Percentiles rank a stretch among this genome's conserved stretches.
Conservation (phyloP, 768 basidiomycete species). For the Panaeolus cyanescens region DNA sequence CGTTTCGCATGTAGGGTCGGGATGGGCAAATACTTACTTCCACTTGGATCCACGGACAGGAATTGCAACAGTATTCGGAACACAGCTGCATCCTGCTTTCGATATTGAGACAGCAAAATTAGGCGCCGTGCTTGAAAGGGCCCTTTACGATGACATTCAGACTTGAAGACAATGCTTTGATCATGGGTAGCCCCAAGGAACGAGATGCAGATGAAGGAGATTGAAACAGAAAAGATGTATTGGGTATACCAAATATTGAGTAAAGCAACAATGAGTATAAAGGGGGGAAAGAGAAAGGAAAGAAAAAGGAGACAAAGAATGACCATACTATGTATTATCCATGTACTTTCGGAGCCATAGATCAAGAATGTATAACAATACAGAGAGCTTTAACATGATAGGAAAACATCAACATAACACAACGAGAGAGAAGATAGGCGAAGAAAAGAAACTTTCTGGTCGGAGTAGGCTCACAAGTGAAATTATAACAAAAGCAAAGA, state of each 20-base stretch:
- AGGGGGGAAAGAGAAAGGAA: background rate
- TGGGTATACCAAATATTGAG: conserved; percentile 1
- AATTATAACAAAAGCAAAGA: conserved; percentile 9
- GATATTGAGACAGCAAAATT: conserved; percentile 23
- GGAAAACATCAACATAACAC: conserved; percentile 16
- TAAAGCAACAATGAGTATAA: conserved; percentile 10
- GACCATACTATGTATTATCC: conserved; percentile 14
- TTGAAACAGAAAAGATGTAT: background rate
- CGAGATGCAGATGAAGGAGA: conserved; percentile 10
- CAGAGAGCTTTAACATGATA: conserved; percentile 25
- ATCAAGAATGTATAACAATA: conserved; percentile 35
- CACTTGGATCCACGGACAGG: conserved; percentile 36
- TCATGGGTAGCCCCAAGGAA: background rate
- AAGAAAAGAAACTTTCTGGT: conserved; percentile 4
- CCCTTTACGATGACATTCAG: conserved; percentile 12
- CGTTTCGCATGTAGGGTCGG: conserved; percentile 25
- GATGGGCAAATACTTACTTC: conserved; percentile 36
- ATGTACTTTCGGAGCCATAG: conserved; percentile 19
- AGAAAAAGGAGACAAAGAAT: conserved; percentile 5
- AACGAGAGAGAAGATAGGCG: conserved; percentile 8
- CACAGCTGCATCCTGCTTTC: conserved; percentile 29
- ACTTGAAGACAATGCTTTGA: too few species aligned
- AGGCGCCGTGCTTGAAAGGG: conserved; percentile 23
- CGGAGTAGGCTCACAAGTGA: conserved; percentile 1
- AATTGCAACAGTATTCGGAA: conserved; percentile 34